phyloP scores from a whole-genome alignment of 2,329 filamentous ascomycete genomes.

The Diaporthe citri region DNA sequence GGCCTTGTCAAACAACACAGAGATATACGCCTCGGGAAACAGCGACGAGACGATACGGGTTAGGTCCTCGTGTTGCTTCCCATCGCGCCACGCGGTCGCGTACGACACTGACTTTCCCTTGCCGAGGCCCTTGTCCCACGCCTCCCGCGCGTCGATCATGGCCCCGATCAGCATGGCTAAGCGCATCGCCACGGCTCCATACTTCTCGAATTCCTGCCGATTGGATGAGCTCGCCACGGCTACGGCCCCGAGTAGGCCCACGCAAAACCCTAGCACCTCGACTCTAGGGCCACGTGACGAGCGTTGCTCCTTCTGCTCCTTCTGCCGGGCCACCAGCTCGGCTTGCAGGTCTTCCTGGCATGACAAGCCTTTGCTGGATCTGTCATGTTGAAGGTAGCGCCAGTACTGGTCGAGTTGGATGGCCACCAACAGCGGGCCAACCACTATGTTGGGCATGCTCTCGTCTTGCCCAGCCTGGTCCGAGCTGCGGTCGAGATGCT shows the following conservation, averaged over 20 bases:
- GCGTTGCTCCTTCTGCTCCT: background rate
- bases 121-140: conserved; percentile 37
- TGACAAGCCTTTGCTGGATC: too few species aligned
- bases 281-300: background rate
- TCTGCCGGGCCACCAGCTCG: too few species aligned
- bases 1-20: conserved; percentile 53
- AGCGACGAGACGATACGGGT: conserved; percentile 39
- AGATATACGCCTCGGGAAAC: conserved; percentile 50
- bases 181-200: conserved; percentile 53
- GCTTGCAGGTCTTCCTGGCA: too few species aligned
- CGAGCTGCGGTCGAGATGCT: too few species aligned
- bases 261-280: conserved; percentile 51
- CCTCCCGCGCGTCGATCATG: conserved; percentile 52
- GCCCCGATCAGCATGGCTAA: conserved; percentile 54
- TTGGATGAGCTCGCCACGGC: conserved; percentile 50
- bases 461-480: too few species aligned
- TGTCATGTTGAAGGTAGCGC: too few species aligned
- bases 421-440: too few species aligned
- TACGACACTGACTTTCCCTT: conserved; percentile 46
- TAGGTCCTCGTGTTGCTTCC: conserved; percentile 41
- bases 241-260: conserved; percentile 54
- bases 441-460: too few species aligned
- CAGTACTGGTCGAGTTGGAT: too few species aligned
- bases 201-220: conserved; percentile 47
- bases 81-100: conserved; percentile 43